Base-by-base conservation (phyloP, 345 rosid species). In the Acer saccharum region DNA sequence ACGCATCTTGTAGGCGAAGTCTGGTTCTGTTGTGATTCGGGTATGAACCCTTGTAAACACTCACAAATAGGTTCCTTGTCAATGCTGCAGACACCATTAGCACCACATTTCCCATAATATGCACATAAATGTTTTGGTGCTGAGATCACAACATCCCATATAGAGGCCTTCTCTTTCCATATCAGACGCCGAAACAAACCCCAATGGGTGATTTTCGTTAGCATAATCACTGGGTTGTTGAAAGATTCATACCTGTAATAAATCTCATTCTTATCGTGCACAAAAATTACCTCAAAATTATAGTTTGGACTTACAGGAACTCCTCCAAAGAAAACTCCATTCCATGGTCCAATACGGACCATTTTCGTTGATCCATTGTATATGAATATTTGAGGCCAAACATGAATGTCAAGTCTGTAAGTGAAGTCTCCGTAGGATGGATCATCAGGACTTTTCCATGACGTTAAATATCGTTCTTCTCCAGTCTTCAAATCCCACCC, bases 381-480 rank as follows among this genome's bases (percentile, higher is more conserved):
- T 0, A 87, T 7, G 25, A 81, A 74, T 0, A 68, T 0, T 43
- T 83, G 87, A 4, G 87, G 86, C 58, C 80, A 76, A n/a, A 87
- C 88, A 7, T 11, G 41, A 13, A 64, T 44, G 21, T 81, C 65
- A 5, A 84, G 0, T 61, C 61, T 46, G 35, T 68, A 77, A 21
- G 83, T 71, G 23, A 35, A 83, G 18, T 75, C 81, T 1, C 89
- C 85, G 2, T 50, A 57, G 11, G 83, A 68, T 2, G 93, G 93
- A 71, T 87, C 87, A 17, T 82, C 80, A 0, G 29, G 1, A 12
- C 65, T 81, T 48, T 48, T 82, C 92, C 92, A 89, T 0, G 88
- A 82, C 6, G 73, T 72, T 27, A 87, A 9, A 39, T 27, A 27
- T 48, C 81, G 39, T 27, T 78, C 58, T 1, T 57, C 7, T 25